Conservation (phyloP, 768 basidiomycete species). For the Kwoniella dendrophila region DNA sequence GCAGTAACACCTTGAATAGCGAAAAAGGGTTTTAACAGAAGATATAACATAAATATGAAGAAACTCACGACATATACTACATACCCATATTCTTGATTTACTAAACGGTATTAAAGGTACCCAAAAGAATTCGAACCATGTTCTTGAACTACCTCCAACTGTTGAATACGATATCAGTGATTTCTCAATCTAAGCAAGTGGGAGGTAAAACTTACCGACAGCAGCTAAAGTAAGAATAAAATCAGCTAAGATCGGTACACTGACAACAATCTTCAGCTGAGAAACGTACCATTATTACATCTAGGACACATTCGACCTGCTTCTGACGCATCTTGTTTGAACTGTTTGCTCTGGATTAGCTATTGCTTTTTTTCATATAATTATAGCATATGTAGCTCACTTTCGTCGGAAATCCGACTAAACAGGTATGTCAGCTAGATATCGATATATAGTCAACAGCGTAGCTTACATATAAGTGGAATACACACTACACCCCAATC, state of each 20-base stretch:
- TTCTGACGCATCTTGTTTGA: slow-evolving; percentile 37
- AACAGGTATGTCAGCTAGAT: neutral
- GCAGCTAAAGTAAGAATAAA: neutral
- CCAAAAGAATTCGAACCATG: slow-evolving; percentile 52
- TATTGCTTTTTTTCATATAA: neutral
- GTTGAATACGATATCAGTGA: neutral
- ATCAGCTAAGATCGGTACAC: neutral
- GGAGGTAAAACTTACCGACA: slow-evolving; percentile 13
- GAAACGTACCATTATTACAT: slow-evolving; percentile 47
- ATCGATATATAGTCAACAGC: neutral
- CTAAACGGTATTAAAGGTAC: slow-evolving; percentile 46
- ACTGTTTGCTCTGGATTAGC: slow-evolving; percentile 21
- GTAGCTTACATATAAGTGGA: slow-evolving; percentile 45
- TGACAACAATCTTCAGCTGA: neutral
- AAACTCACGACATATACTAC: slow-evolving; percentile 46
- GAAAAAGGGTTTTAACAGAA: neutral
- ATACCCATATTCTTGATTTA: slow-evolving; percentile 44
- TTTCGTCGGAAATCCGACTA: slow-evolving; percentile 49
- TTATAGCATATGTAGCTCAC: slow-evolving; percentile 14
- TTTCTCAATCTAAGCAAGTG: neutral
- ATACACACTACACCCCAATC: slow-evolving; percentile 48
- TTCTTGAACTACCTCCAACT: slow-evolving; percentile 35
- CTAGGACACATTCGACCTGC: slow-evolving; percentile 43
- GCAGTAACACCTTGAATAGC: too few species aligned
- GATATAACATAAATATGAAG: neutral